Evolutionary conservation across 352 stramenopile genomes (phyloP), one percentile per base, ranked within the genome.

Genomic region (Pythium volutum): DNA sequence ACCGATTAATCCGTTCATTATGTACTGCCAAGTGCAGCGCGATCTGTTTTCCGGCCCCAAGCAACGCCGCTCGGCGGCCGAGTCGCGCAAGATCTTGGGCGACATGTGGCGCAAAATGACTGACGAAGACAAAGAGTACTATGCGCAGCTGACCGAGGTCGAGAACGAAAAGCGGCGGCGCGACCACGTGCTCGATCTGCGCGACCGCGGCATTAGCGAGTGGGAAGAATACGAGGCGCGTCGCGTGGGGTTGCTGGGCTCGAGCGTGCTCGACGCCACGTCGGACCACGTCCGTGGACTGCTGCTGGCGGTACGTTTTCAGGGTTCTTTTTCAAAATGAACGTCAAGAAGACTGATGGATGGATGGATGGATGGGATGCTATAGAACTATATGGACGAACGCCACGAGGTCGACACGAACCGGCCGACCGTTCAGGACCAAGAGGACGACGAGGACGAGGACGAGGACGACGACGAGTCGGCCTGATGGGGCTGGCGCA

Each of bases 71-170:
- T 92, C 83, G 29, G 83, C 83, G 15, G 75, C 81, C 16, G 83
- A 92, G 58, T 88, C 74, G 38, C 66, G 83, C 9, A 92, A 92
- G 70, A 88, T 92, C 42, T 76, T 92, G 53, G 83, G 83, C 39
- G 83, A 92, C 41, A 89, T 88, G 81, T 92, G 83, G 83, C 83
- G 83, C 58, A 90, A 86, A 56, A 86, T 77, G 62, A 84, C 76
- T 3, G 83, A 92, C 45, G 83, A 92, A 72, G 83, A 91, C 47
- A 90, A 90, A 72, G 83, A 92, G 51, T 78, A 87, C 49, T 92
- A 92, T 46, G 74, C 71, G 20, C 80, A 89, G 56, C 36, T 92
- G 23, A 87, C 76, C 1, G 83, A 92, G 59, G 71, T 85, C 2
- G 83, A 92, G 62, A 92, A 90, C 70, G 83, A 89, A 55, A 92